These are phyloP conservation scores for Alternaria triticimaculans DNA, from an alignment of 2,329 filamentous ascomycete species.

Conservation along the genomic window DNA sequence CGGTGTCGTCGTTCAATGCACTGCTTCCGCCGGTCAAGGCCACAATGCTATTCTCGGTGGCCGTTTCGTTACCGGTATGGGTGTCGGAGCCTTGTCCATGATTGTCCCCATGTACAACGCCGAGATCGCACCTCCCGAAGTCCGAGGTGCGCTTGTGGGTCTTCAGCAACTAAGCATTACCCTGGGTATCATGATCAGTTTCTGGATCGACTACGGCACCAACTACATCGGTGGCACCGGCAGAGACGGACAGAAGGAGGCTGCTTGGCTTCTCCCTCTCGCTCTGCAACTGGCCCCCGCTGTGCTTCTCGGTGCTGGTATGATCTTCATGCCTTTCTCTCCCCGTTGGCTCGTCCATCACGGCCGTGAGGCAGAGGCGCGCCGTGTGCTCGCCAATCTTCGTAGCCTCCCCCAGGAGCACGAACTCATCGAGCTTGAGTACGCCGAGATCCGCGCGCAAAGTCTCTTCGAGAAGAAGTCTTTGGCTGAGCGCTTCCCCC, in stretches of 20 bases:
- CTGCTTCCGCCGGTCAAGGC: slow-evolving; percentile 60
- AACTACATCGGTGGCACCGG: slow-evolving; percentile 64
- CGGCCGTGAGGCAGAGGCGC: slow-evolving; percentile 70
- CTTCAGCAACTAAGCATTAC: slow-evolving; percentile 68
- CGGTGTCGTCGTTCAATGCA: slow-evolving; percentile 72
- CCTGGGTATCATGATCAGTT: slow-evolving; percentile 69
- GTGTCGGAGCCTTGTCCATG: slow-evolving; percentile 71
- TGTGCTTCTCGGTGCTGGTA: slow-evolving; percentile 69
- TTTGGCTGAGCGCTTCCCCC: slow-evolving; percentile 70
- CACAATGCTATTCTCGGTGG: slow-evolving; percentile 70
- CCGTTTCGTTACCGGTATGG: slow-evolving; percentile 75
- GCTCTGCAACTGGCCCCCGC: slow-evolving; percentile 73
- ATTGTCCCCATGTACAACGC: slow-evolving; percentile 64
- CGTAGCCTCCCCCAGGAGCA: slow-evolving; percentile 68
- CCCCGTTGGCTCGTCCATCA: slow-evolving; percentile 78
- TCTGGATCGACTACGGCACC: slow-evolving; percentile 43
- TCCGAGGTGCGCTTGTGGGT: slow-evolving; percentile 68
- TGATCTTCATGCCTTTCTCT: slow-evolving; percentile 80
- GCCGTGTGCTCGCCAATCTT: slow-evolving; percentile 66
- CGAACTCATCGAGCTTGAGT: slow-evolving; percentile 75
- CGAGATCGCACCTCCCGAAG: slow-evolving; percentile 62
- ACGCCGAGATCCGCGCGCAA: slow-evolving; percentile 80
- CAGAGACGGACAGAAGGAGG: slow-evolving; percentile 63
- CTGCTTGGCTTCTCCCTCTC: slow-evolving; percentile 76
- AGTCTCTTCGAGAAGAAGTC: slow-evolving; percentile 77